phyloP scores from a whole-genome alignment of 2,329 filamentous ascomycete genomes.

The Trematosphaeria pertusa region DNA sequence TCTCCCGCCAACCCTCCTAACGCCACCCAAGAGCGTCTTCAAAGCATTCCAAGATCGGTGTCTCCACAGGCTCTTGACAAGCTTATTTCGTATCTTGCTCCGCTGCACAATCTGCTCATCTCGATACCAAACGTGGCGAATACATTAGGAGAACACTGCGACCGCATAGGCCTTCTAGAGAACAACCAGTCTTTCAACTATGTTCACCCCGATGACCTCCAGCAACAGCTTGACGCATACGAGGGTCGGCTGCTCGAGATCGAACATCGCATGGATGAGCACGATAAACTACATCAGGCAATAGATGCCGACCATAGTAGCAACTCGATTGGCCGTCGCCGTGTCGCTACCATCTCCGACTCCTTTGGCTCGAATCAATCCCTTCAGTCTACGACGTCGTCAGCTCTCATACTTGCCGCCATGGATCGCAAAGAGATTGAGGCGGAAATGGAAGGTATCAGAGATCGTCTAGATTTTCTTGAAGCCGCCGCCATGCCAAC shows the following conservation, averaged over 20 bases:
- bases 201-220: conserved; percentile 71
- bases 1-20: conserved; percentile 31
- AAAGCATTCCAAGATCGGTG: conserved; percentile 36
- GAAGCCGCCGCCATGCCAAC: conserved; percentile 68
- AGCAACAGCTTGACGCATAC: conserved; percentile 70
- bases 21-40: conserved; percentile 39
- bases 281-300: conserved; percentile 43
- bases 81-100: conserved; percentile 44
- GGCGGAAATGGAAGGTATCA: conserved; percentile 56
- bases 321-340: conserved; percentile 33
- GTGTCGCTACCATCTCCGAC: conserved; percentile 38
- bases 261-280: conserved; percentile 61
- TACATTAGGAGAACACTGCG: conserved; percentile 66
- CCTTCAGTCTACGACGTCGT: conserved; percentile 46
- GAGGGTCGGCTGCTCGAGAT: conserved; percentile 74
- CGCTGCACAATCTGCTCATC: conserved; percentile 45
- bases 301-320: conserved; percentile 40
- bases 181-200: conserved; percentile 72
- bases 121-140: conserved; percentile 51
- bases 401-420: conserved; percentile 43
- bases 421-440: conserved; percentile 49
- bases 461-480: conserved; percentile 59
- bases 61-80: conserved; percentile 43
- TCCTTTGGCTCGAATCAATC: conserved; percentile 53
- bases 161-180: conserved; percentile 73